phyloP scores from a whole-genome alignment of 2,329 filamentous ascomycete genomes.

The Diplodia intermedia region DNA sequence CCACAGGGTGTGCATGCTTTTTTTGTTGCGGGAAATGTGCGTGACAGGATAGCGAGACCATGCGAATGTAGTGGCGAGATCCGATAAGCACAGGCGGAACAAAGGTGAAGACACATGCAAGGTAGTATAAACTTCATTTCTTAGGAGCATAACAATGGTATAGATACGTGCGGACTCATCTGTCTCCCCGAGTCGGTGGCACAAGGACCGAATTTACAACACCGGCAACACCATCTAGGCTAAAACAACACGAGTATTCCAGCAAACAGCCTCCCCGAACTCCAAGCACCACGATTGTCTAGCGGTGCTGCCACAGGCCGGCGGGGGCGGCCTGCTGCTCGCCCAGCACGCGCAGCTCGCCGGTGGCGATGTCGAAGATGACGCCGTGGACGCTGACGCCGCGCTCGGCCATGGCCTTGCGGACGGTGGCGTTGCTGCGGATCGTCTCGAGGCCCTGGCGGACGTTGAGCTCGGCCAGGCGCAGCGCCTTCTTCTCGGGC shows the following conservation, averaged over 20 bases:
- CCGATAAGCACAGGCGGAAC: too few species aligned
- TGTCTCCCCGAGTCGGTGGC: background rate
- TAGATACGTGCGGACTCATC: conserved; percentile 8
- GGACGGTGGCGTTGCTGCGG: conserved; percentile 71
- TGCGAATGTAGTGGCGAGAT: too few species aligned
- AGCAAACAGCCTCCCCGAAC: conserved; percentile 10
- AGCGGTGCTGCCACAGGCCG: conserved; percentile 28
- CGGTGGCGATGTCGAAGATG: conserved; percentile 67
- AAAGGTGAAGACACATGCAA: too few species aligned
- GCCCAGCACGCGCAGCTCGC: conserved; percentile 23
- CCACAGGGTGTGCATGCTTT: too few species aligned
- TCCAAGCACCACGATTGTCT: background rate
- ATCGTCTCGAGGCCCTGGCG: conserved; percentile 70
- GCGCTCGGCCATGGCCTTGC: conserved; percentile 72
- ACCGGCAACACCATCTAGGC: conserved; percentile 11
- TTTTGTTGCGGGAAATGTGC: too few species aligned
- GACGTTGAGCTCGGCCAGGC: conserved; percentile 78
- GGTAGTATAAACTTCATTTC: conserved; percentile 10
- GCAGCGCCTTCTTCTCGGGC: conserved; percentile 60
- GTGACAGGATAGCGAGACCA: background rate
- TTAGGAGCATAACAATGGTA: conserved; percentile 3
- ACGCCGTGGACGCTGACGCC: conserved; percentile 79
- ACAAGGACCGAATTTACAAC: background rate
- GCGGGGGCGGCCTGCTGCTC: conserved; percentile 15
- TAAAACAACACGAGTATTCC: background rate